phyloP scores from a whole-genome alignment of 106 monocot genomes.

The Dactylorhiza incarnata region DNA sequence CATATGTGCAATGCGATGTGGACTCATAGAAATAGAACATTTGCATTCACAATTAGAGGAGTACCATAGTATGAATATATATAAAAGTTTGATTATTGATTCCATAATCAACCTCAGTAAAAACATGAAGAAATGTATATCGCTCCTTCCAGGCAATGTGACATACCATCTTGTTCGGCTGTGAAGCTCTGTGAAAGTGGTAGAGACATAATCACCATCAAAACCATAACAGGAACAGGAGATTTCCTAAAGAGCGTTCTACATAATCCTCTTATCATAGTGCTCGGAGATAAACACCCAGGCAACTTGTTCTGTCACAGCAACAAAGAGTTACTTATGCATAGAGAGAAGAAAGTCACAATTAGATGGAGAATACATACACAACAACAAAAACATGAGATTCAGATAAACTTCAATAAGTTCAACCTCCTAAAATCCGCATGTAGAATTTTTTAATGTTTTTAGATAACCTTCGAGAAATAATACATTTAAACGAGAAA shows the following conservation, averaged over 20 bases:
- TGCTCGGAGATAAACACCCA: background rate
- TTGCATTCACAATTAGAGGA: background rate
- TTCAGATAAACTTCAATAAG: background rate
- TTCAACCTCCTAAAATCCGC: background rate
- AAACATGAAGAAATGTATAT: background rate
- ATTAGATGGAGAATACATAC: background rate
- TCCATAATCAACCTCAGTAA: background rate
- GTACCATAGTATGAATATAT: background rate
- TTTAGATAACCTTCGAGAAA: background rate
- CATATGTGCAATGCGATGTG: background rate
- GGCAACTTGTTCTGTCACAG: conserved; percentile 2
- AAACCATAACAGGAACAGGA: background rate
- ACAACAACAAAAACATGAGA: background rate
- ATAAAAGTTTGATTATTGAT: background rate
- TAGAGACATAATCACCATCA: conserved; percentile 18
- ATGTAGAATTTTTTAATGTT: background rate
- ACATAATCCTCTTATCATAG: background rate
- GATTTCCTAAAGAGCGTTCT: background rate
- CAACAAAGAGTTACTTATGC: background rate
- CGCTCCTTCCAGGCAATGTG: background rate
- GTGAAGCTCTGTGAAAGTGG: conserved; percentile 20
- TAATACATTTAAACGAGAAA: background rate
- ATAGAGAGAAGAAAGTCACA: background rate
- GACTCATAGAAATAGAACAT: background rate
- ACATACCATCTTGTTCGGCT: conserved; percentile 41